These are phyloP conservation scores for Williopsis jadinii DNA, from an alignment of 1,139 yeast genomes.

Conservation along the genomic window DNA sequence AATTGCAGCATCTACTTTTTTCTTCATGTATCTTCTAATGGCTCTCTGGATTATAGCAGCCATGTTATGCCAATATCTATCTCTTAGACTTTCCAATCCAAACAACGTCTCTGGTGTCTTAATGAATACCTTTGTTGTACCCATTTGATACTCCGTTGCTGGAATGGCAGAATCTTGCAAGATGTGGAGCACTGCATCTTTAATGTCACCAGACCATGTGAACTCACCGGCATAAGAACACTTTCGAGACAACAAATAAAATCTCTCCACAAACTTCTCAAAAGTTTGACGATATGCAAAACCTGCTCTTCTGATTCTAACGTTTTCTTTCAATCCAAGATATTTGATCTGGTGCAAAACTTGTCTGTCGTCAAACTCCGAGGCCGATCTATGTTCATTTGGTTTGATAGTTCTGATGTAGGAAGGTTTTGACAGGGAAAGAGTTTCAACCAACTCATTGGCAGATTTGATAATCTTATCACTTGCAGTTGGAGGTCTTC, in stretches of 20 bases:
- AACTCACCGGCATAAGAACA: constrained; percentile 99
- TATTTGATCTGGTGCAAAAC: constrained; percentile 95
- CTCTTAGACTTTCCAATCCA: constrained; percentile 94
- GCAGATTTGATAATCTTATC: constrained; percentile 93
- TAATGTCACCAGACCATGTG: constrained; percentile 86
- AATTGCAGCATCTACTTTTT: constrained; percentile 83
- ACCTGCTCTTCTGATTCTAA: constrained; percentile 96
- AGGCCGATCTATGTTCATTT: constrained; percentile 85
- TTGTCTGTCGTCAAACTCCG: constrained; percentile 82
- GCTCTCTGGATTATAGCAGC: constrained; percentile 97
- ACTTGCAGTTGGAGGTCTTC: constrained; percentile 94
- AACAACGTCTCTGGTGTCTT: constrained; percentile 96
- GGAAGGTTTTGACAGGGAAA: constrained; percentile 87
- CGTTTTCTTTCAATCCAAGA: constrained; percentile 94
- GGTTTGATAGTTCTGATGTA: constrained; percentile 98
- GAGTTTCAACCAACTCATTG: constrained; percentile 79
- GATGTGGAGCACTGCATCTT: constrained; percentile 75
- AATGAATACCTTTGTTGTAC: constrained; percentile 90
- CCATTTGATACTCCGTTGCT: constrained; percentile 77
- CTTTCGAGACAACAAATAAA: constrained; percentile 76
- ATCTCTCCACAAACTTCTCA: constrained; percentile 95
- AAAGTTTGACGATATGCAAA: constrained; percentile 97
- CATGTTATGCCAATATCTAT: constrained; percentile 97
- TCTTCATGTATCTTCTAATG: constrained; percentile 78
- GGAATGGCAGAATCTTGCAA: constrained; percentile 79